phyloP scores from a whole-genome alignment of 2,329 filamentous ascomycete species.

The Aspergillus sclerotialis region DNA sequence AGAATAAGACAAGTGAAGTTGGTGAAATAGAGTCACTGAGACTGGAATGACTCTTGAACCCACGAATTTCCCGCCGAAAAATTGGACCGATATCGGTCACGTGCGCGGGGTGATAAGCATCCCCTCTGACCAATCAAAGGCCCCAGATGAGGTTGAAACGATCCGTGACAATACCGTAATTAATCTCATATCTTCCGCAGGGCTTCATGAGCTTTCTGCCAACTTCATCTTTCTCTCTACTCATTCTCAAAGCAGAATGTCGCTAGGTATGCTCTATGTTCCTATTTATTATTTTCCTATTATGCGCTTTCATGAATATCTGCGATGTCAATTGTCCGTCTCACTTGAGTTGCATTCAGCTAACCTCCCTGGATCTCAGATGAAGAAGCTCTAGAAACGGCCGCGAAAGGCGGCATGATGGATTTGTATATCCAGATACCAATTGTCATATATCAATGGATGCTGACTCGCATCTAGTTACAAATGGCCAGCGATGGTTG shows the following conservation, averaged over 20 bases:
- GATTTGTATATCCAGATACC: constrained; percentile 43
- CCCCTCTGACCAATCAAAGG: constrained; percentile 10
- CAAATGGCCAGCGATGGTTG: constrained; percentile 62
- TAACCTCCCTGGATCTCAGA: constrained; percentile 20
- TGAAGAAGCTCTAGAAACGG: constrained; percentile 49
- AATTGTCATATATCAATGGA: constrained; percentile 6
- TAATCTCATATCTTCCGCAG: too few relatives aligned
- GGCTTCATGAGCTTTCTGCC: too few relatives aligned
- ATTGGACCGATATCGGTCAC: constrained; percentile 13
- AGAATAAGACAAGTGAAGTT: background rate
- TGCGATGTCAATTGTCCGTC: constrained; percentile 3
- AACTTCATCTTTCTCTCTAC: background rate
- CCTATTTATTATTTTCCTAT: background rate
- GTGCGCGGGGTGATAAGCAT: constrained; percentile 15
- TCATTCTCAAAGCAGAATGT: constrained; percentile 18
- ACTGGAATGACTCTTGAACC: background rate
- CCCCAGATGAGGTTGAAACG: background rate
- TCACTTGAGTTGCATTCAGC: background rate
- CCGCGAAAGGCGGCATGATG: constrained; percentile 53
- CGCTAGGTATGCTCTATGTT: constrained; percentile 20
- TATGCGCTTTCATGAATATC: too few relatives aligned
- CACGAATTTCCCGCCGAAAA: background rate
- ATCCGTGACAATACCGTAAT: too few relatives aligned
- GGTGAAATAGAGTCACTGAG: background rate
- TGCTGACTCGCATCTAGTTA: constrained; percentile 46